Percentiles rank a stretch among this genome's conserved stretches.
Evolutionary conservation across 306 rosid genomes (phyloP).

Genomic region (Nissolia schottii): DNA sequence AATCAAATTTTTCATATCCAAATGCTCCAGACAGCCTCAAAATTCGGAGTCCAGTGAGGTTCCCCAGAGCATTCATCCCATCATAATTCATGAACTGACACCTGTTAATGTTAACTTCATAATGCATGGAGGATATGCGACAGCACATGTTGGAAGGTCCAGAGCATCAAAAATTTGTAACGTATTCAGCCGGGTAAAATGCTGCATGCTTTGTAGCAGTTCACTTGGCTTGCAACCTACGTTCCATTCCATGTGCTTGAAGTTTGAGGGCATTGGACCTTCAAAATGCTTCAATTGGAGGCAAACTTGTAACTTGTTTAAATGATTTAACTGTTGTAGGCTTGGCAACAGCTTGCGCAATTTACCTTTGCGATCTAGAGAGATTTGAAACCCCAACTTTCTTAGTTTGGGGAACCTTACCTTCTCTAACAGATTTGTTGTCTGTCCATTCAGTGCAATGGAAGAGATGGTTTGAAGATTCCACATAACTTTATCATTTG

Average conservation of each 20-base stretch:
- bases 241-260: not conserved
- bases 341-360: not conserved
- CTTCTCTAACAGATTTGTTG: not conserved
- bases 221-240: not conserved
- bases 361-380: not conserved
- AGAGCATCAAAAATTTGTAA: not conserved
- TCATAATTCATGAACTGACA: not conserved
- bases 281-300: not conserved
- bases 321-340: not conserved
- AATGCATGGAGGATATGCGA: not conserved
- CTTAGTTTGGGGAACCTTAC: not conserved
- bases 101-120: not conserved
- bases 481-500: not conserved
- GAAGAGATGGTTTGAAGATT: conserved; percentile 15
- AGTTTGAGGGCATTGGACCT: not conserved
- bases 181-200: not conserved
- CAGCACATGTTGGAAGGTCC: not conserved
- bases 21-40: not conserved
- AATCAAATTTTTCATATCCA: not conserved
- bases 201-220: not conserved
- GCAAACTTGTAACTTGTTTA: not conserved
- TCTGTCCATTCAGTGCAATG: not conserved
- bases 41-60: conserved; percentile 6
- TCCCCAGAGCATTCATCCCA: not conserved
- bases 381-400: not conserved